phyloP scores from a whole-genome alignment of 2,329 filamentous ascomycete species.

The Furcasterigmium sp. region DNA sequence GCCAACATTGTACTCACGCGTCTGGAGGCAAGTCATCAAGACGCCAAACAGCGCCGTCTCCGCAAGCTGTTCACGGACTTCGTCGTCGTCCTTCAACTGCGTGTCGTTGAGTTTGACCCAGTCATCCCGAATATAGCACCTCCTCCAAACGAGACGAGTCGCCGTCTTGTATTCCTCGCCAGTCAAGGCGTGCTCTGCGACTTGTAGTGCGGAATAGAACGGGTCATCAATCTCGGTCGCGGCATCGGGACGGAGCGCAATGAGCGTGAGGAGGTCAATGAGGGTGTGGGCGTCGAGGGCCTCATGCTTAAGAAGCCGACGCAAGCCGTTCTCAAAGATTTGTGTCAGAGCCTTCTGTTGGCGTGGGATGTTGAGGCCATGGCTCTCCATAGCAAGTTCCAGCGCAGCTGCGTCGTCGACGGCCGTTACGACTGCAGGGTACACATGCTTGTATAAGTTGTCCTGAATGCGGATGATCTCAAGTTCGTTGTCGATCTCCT shows the following conservation, averaged over 20 bases:
- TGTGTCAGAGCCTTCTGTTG: slow-evolving; percentile 62
- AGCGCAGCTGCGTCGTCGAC: slow-evolving; percentile 77
- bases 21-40: slow-evolving; percentile 56
- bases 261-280: slow-evolving; percentile 76
- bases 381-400: slow-evolving; percentile 69
- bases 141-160: slow-evolving; percentile 72
- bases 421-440: slow-evolving; percentile 61
- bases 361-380: slow-evolving; percentile 49
- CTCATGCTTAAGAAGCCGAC: slow-evolving; percentile 64
- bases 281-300: slow-evolving; percentile 61
- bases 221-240: slow-evolving; percentile 56
- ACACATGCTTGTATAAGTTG: slow-evolving; percentile 65
- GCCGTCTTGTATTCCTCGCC: slow-evolving; percentile 54
- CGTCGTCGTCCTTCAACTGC: slow-evolving; percentile 64
- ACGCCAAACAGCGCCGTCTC: slow-evolving; percentile 66
- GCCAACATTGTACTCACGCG: slow-evolving; percentile 48
- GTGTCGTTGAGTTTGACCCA: slow-evolving; percentile 80
- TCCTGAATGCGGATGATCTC: slow-evolving; percentile 76
- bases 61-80: slow-evolving; percentile 57
- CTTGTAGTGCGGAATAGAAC: slow-evolving; percentile 70
- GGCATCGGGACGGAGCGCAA: slow-evolving; percentile 42
- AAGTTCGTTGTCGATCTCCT: slow-evolving; percentile 57
- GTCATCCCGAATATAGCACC: slow-evolving; percentile 77
- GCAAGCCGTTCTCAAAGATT: slow-evolving; percentile 66
- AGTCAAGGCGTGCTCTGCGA: slow-evolving; percentile 48